phyloP scores from a whole-genome alignment of 352 stramenopile genomes.

The Phytophthora boehmeriae region DNA sequence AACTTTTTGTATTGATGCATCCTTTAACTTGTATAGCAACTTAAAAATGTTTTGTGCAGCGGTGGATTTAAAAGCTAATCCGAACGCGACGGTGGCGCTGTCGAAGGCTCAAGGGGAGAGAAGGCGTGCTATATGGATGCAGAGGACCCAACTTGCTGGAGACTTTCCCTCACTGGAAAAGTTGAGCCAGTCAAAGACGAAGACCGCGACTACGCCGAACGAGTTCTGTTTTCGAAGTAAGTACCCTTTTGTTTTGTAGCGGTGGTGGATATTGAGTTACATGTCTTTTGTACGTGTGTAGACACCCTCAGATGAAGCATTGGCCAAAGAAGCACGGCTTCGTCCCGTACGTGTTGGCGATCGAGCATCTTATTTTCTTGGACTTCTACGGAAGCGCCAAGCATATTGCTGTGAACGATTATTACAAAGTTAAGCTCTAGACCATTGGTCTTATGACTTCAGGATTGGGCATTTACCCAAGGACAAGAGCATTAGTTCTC shows the following conservation, averaged over 20 bases:
- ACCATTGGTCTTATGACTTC: too few relatives aligned
- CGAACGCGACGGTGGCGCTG: conserved; percentile 58
- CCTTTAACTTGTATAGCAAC: too few relatives aligned
- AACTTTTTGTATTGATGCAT: too few relatives aligned
- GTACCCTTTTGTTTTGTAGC: not conserved
- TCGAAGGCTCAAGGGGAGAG: conserved; percentile 56
- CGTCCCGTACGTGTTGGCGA: conserved; percentile 51
- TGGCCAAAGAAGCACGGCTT: conserved; percentile 70
- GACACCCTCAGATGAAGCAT: conserved; percentile 70
- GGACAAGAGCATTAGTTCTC: too few relatives aligned
- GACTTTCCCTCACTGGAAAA: conserved; percentile 55
- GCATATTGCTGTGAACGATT: conserved; percentile 56
- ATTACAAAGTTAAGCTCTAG: conserved; percentile 16
- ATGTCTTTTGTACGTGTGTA: conserved; percentile 8
- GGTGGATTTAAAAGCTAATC: conserved; percentile 54
- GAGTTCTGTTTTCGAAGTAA: conserved; percentile 65
- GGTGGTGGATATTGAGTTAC: too few relatives aligned
- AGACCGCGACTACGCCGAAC: conserved; percentile 46
- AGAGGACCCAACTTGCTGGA: conserved; percentile 75
- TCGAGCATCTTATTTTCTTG: conserved; percentile 66
- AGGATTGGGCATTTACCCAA: too few relatives aligned
- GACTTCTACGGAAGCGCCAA: conserved; percentile 76
- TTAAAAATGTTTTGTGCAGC: conserved; percentile 9
- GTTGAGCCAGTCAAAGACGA: conserved; percentile 42
- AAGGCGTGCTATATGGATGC: conserved; percentile 64